Percentiles rank a stretch among this genome's conserved stretches.
Conservation (phyloP, 78 protist species). For the Acrasis kona region DNA sequence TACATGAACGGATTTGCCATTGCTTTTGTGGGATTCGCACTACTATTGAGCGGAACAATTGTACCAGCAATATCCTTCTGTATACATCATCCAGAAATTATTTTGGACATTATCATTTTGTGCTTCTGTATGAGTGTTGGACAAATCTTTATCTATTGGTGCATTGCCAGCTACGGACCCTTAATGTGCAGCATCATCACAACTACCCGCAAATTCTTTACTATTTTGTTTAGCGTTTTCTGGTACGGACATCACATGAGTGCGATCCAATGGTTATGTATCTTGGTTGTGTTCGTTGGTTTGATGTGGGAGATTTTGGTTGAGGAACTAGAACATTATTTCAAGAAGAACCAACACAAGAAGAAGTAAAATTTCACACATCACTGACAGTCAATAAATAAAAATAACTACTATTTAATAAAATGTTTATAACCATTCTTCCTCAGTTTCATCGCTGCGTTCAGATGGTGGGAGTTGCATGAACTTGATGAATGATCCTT, state of each 20-base stretch:
- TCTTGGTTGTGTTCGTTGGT: background rate
- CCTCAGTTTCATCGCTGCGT: no score
- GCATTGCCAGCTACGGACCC: conserved; percentile 4
- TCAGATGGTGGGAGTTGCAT: no score
- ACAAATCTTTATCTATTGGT: conserved; percentile 32
- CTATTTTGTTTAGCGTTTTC: conserved; percentile 21
- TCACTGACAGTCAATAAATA: no score
- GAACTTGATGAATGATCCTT: no score
- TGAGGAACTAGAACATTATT: no score
- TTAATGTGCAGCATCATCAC: conserved; percentile 6
- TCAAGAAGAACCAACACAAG: no score
- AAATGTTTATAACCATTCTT: no score
- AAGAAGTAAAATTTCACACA: no score
- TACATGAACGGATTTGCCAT: conserved; percentile 10
- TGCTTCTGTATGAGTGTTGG: conserved; percentile 17
- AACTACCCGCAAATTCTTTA: conserved; percentile 46
- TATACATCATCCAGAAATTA: background rate
- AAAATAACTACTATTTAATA: no score
- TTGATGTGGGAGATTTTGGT: no score
- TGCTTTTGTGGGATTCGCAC: background rate
- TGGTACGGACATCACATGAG: conserved; percentile 1
- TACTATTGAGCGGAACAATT: background rate
- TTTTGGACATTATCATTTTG: background rate
- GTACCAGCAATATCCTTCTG: background rate
- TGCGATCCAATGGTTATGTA: conserved; percentile 4